These are phyloP conservation scores for Cajanus cajan DNA, from an alignment of 306 rosid species.

Conservation along the genomic window DNA sequence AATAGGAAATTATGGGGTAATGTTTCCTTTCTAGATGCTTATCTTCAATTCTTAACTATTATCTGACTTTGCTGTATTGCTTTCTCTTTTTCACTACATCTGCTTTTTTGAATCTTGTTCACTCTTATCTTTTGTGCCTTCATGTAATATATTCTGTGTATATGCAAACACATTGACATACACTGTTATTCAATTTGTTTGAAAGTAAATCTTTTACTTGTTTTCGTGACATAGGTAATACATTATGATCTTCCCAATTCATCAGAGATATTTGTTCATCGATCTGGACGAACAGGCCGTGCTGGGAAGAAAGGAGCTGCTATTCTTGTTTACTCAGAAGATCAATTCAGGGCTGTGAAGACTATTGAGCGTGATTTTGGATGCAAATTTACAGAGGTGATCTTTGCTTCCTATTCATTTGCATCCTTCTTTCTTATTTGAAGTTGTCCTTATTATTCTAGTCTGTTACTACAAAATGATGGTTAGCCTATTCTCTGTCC, in stretches of 20 bases:
- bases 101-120: conserved; percentile 10
- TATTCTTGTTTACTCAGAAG: conserved; percentile 63
- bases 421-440: neutral
- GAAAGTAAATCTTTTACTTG: neutral
- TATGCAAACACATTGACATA: neutral
- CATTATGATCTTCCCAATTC: conserved; percentile 93
- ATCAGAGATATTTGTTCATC: conserved; percentile 97
- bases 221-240: conserved; percentile 54
- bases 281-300: conserved; percentile 98
- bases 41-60: neutral
- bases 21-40: neutral
- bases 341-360: conserved; percentile 62
- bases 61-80: neutral
- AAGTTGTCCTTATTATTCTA: conserved; percentile 16
- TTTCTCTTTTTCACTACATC: neutral
- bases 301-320: conserved; percentile 97
- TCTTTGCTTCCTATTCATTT: neutral
- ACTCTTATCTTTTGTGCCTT: neutral
- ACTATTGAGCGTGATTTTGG: conserved; percentile 90
- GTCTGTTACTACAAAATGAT: neutral
- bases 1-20: neutral
- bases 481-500: neutral
- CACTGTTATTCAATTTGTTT: neutral
- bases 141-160: neutral
- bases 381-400: conserved; percentile 81